These are phyloP conservation scores for Pyronema omphalodes DNA, from an alignment of 495 filamentous ascomycete species.

Conservation along the genomic window DNA sequence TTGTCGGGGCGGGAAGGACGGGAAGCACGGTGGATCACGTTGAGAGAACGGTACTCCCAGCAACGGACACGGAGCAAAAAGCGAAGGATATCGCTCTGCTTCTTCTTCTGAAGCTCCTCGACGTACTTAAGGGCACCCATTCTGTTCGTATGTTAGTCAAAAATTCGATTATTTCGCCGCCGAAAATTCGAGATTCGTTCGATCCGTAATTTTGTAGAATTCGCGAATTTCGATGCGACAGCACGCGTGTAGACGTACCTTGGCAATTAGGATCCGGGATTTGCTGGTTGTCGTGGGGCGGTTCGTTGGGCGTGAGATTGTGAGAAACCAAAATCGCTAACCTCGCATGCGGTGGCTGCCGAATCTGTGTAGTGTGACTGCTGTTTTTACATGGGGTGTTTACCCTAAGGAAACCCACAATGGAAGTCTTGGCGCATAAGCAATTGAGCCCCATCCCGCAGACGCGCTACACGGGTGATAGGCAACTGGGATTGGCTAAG, in stretches of 20 bases:
- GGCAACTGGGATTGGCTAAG: not conserved
- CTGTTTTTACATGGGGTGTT: not conserved
- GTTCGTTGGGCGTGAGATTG: constrained; percentile 2
- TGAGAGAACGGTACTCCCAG: constrained; percentile 89
- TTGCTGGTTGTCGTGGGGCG: constrained; percentile 1
- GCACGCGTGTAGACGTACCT: not conserved
- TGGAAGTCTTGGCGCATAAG: not conserved
- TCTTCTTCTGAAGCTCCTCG: constrained; percentile 99
- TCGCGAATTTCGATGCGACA: too few relatives aligned
- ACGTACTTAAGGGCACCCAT: constrained; percentile 98
- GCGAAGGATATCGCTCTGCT: constrained; percentile 97
- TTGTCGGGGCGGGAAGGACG: constrained; percentile 97
- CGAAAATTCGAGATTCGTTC: too few relatives aligned
- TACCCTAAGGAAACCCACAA: not conserved
- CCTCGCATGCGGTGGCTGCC: not conserved
- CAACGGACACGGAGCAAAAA: constrained; percentile 98
- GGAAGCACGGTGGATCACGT: constrained; percentile 97
- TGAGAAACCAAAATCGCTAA: not conserved
- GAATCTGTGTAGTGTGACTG: not conserved
- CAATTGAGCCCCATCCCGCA: not conserved
- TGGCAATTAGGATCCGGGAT: constrained; percentile 1
- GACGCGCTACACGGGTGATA: not conserved
- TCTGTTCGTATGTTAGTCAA: not conserved
- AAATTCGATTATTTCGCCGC: not conserved
- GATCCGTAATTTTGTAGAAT: too few relatives aligned